phyloP scores from a whole-genome alignment of 345 rosid species.

The Angophora floribunda region DNA sequence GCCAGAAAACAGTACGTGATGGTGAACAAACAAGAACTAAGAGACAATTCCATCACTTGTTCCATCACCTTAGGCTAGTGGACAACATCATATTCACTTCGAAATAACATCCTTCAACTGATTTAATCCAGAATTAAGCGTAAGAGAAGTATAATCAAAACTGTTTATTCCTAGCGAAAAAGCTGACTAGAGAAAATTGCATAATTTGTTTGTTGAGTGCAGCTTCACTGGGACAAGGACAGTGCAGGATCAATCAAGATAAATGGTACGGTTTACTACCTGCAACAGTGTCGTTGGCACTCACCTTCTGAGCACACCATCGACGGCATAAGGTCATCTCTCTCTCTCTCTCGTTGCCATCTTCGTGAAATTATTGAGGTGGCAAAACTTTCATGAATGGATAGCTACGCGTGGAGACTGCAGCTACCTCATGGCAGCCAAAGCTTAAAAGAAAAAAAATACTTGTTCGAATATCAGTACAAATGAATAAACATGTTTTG shows the following conservation, averaged over 20 bases:
- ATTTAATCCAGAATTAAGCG: not conserved
- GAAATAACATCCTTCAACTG: not conserved
- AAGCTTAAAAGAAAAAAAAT: not conserved
- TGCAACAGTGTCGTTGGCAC: conserved; percentile 45
- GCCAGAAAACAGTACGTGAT: no score
- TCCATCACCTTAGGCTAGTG: not conserved
- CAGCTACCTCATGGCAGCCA: not conserved
- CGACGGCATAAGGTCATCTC: conserved; percentile 44
- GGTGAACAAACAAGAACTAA: no score
- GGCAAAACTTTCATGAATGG: not conserved
- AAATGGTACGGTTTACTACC: conserved; percentile 34
- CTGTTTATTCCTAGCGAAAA: not conserved
- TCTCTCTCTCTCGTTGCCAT: not conserved
- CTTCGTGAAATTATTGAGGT: not conserved
- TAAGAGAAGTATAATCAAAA: not conserved
- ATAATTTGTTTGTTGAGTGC: not conserved
- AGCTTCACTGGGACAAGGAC: conserved; percentile 38
- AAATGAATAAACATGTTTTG: not conserved
- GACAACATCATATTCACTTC: not conserved
- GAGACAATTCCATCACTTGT: not conserved
- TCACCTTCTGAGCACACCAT: conserved; percentile 24
- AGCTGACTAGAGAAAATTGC: not conserved
- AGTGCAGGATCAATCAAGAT: conserved; percentile 37
- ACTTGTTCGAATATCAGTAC: no score
- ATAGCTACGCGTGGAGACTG: not conserved